A percentile compares a stretch with the other conserved stretches of the same genome.
These are phyloP conservation scores for Solanum gandarillasii DNA, from an alignment of 257 asterid species.

Conservation along the genomic window DNA sequence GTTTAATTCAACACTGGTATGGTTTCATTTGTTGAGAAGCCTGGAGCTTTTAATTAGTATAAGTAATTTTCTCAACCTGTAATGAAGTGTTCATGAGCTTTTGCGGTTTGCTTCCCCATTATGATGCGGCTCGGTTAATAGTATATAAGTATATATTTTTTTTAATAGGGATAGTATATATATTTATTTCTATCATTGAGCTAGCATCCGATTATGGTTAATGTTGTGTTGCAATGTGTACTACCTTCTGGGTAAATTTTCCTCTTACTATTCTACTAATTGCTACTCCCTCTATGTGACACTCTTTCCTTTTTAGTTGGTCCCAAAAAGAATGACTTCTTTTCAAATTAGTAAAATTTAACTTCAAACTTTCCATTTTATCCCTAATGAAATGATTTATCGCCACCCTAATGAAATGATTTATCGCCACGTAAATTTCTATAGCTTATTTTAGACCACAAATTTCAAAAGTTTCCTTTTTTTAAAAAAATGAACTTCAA, in stretches of 20 bases:
- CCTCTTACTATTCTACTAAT: background rate
- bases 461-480: background rate
- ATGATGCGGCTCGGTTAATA: background rate
- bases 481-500: background rate
- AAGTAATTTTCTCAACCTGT: background rate
- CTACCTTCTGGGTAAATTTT: background rate
- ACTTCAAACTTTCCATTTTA: background rate
- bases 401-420: background rate
- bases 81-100: background rate
- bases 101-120: background rate
- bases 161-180: background rate
- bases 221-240: background rate
- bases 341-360: background rate
- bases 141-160: background rate
- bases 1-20: background rate
- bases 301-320: background rate
- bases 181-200: background rate
- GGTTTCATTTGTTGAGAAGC: background rate
- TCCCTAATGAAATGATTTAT: background rate
- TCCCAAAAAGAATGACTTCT: background rate
- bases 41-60: background rate
- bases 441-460: background rate
- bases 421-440: background rate
- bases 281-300: background rate
- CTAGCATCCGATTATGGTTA: background rate